Conservation (phyloP, 1,284 basidiomycete genomes). For the Naganishia sp. region DNA sequence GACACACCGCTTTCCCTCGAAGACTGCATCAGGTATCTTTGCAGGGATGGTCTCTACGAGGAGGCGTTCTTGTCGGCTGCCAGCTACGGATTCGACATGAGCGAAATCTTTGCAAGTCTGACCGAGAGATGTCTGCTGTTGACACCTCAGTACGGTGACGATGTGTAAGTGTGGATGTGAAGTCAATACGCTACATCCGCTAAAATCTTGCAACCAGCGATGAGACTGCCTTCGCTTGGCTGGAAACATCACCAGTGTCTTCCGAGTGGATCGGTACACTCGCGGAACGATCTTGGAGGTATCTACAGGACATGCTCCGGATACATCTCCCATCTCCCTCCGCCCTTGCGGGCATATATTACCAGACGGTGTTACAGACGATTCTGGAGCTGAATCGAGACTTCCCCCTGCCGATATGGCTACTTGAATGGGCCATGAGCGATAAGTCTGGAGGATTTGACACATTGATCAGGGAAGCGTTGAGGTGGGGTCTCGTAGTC, state of each 20-base stretch:
- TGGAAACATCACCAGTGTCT: conserved; percentile 71
- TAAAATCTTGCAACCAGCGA: conserved; percentile 55
- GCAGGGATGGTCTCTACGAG: conserved; percentile 77
- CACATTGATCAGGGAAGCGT: conserved; percentile 40
- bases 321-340: conserved; percentile 5
- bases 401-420: conserved; percentile 69
- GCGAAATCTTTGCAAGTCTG: conserved; percentile 76
- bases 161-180: conserved; percentile 22
- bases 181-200: conserved; percentile 29
- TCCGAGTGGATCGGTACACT: conserved; percentile 79
- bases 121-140: conserved; percentile 73
- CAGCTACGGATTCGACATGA: conserved; percentile 79
- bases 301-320: conserved; percentile 57
- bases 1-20: conserved; percentile 67
- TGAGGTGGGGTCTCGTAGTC: conserved; percentile 76
- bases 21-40: conserved; percentile 76
- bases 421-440: conserved; percentile 60
- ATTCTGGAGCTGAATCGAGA: conserved; percentile 16
- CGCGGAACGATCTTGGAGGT: conserved; percentile 81
- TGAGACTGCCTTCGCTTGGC: conserved; percentile 71
- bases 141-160: conserved; percentile 34
- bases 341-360: not conserved
- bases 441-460: conserved; percentile 40
- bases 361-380: conserved; percentile 14
- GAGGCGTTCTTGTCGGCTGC: conserved; percentile 76